Conservation (phyloP, 345 rosid species). For the Salix brachista region DNA sequence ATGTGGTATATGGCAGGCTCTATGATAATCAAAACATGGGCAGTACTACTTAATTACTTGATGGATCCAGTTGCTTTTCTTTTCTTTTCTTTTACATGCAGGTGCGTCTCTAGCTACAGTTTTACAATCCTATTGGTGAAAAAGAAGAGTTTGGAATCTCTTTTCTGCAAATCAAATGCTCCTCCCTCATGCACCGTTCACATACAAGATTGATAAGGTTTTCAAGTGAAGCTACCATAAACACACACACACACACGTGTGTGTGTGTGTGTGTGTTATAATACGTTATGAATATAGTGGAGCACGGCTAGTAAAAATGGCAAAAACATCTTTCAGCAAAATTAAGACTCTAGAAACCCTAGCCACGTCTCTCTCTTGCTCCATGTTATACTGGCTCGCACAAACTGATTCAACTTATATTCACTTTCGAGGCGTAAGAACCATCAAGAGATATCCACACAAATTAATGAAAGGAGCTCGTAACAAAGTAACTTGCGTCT, state of each 20-base stretch:
- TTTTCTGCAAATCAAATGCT: not conserved
- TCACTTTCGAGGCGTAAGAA: not conserved
- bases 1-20: not conserved
- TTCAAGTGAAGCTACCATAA: no score
- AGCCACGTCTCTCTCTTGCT: not conserved
- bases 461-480: not conserved
- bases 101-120: not conserved
- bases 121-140: not conserved
- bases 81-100: not conserved
- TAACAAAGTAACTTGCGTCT: not conserved
- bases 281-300: no score
- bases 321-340: slow-evolving; percentile 8
- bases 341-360: not conserved
- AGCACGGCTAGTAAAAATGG: no score
- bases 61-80: not conserved
- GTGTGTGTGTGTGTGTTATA: no score
- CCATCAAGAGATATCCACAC: not conserved
- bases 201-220: not conserved
- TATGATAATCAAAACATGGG: not conserved
- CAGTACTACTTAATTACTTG: not conserved
- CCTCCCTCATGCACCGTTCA: not conserved
- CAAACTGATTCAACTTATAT: not conserved
- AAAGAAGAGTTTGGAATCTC: not conserved
- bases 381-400: not conserved
- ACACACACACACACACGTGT: no score